phyloP scores from a whole-genome alignment of 2,329 filamentous ascomycete species.

The Ceratocystis smalleyi region DNA sequence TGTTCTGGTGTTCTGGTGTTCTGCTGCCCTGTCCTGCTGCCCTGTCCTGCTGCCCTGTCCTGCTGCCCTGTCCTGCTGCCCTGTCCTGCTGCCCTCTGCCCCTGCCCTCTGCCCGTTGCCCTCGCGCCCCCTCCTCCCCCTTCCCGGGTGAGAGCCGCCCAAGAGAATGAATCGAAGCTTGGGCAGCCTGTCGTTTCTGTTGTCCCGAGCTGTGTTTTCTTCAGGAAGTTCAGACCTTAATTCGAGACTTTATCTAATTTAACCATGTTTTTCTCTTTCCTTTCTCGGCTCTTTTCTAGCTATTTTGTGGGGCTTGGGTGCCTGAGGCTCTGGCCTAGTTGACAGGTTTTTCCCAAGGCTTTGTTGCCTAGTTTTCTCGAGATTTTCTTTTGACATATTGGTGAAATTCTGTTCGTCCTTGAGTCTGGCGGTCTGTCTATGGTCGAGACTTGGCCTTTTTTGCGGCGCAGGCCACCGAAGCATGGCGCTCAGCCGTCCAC shows the following conservation, averaged over 20 bases:
- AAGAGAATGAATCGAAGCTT: background rate
- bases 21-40: too few relatives aligned
- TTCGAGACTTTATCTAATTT: background rate
- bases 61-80: too few relatives aligned
- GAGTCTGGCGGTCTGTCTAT: too few relatives aligned
- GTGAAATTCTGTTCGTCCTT: background rate
- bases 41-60: too few relatives aligned
- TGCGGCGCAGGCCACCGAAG: too few relatives aligned
- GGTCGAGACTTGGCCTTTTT: too few relatives aligned
- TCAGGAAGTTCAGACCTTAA: background rate
- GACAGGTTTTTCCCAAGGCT: background rate
- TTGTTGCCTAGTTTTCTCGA: background rate
- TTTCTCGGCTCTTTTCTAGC: background rate
- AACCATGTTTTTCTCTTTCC: background rate
- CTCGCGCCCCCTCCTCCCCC: background rate
- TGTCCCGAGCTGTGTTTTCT: background rate
- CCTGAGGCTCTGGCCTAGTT: background rate
- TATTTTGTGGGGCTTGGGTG: background rate
- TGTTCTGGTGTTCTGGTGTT: too few relatives aligned
- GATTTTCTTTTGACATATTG: conserved; percentile 1
- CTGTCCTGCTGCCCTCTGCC: too few relatives aligned
- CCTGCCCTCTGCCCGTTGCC: fast-evolving
- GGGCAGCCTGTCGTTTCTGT: background rate
- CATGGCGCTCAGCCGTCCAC: too few relatives aligned
- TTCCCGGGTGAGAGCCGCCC: background rate